Percentiles rank a stretch among this genome's conserved stretches.
phyloP scores from a whole-genome alignment of 1,284 basidiomycete species.

The Tremellales sp. region DNA sequence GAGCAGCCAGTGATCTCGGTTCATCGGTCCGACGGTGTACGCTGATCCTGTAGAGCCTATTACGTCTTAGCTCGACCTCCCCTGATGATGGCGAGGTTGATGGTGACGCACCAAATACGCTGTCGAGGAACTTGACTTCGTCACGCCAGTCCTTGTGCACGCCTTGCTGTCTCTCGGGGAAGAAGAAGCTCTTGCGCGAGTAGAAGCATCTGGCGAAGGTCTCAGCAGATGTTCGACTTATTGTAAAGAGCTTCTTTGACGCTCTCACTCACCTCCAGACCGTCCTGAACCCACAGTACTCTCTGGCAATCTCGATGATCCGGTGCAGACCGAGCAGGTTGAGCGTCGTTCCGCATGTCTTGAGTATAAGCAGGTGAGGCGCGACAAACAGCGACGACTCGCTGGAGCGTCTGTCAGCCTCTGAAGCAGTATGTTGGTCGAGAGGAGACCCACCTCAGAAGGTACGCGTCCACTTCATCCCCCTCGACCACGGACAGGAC shows the following conservation, averaged over 20 bases:
- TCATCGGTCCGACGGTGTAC: conserved; percentile 96
- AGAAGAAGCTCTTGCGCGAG: conserved; percentile 98
- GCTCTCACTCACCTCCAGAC: conserved; percentile 70
- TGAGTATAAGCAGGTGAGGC: conserved; percentile 93
- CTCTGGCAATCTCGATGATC: conserved; percentile 82
- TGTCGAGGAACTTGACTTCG: conserved; percentile 88
- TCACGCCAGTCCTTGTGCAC: conserved; percentile 93
- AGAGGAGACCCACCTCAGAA: conserved; percentile 83
- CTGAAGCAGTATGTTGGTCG: too few relatives aligned
- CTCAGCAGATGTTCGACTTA: not conserved
- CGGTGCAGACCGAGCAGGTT: conserved; percentile 90
- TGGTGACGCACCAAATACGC: conserved; percentile 62
- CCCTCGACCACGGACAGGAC: conserved; percentile 87
- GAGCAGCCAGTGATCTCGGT: conserved; percentile 97
- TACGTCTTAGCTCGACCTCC: too few relatives aligned
- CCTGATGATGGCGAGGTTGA: not conserved
- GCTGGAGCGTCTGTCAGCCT: conserved; percentile 59
- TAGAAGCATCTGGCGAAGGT: conserved; percentile 68
- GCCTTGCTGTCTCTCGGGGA: conserved; percentile 90
- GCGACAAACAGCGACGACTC: conserved; percentile 97
- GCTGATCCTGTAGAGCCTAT: conserved; percentile 66
- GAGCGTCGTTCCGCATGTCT: conserved; percentile 98
- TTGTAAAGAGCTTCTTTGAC: not conserved
- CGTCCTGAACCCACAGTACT: conserved; percentile 66
- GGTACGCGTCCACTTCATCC: conserved; percentile 86